Evolutionary conservation across 371 early-diverging fungal species (phyloP).

Genomic region (Batkoa obscura): DNA sequence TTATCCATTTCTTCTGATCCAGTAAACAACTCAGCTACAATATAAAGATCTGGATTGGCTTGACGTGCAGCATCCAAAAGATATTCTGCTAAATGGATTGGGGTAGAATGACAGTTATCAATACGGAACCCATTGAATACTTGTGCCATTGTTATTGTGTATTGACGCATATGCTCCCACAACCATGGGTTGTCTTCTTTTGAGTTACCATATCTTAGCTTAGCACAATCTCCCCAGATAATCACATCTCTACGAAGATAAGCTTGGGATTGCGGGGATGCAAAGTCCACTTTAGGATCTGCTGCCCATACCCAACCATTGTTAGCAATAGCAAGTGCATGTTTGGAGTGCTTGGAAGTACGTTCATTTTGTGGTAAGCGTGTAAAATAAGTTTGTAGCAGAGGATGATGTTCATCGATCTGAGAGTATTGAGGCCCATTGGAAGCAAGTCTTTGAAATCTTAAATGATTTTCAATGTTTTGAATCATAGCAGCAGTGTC

Average conservation of each 20-base stretch:
- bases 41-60: conserved; percentile 77
- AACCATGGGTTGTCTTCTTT: conserved; percentile 85
- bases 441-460: conserved; percentile 64
- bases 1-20: conserved; percentile 83
- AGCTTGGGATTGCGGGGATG: conserved; percentile 59
- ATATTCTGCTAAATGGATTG: conserved; percentile 81
- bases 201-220: conserved; percentile 73
- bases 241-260: conserved; percentile 88
- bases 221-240: conserved; percentile 97
- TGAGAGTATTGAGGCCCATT: conserved; percentile 36
- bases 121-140: conserved; percentile 91
- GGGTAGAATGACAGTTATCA: conserved; percentile 96
- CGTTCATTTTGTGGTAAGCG: conserved; percentile 26
- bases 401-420: conserved; percentile 35
- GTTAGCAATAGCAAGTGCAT: conserved; percentile 56
- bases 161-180: conserved; percentile 79
- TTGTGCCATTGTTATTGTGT: conserved; percentile 70
- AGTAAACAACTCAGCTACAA: conserved; percentile 91
- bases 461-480: conserved; percentile 56
- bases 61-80: conserved; percentile 72
- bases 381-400: conserved; percentile 87
- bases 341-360: conserved; percentile 24
- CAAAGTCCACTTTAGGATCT: conserved; percentile 83
- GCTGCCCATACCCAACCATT: conserved; percentile 99
- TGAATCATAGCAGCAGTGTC: conserved; percentile 47